Conservation (phyloP, 768 basidiomycete species). For the Suillus clintonianus region DNA sequence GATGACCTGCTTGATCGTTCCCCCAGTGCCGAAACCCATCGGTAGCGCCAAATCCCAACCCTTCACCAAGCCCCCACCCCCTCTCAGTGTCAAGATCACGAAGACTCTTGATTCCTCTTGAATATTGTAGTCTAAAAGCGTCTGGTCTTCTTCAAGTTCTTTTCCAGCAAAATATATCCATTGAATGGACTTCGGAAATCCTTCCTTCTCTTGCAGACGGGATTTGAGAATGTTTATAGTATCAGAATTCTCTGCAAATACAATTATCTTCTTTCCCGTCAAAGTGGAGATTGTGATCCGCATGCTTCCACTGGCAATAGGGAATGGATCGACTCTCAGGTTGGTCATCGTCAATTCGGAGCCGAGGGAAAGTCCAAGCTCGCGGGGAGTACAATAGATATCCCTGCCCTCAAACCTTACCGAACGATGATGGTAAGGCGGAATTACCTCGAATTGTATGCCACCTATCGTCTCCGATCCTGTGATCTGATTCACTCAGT, state of each 20-base stretch:
- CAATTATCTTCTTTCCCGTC: conserved; percentile 88
- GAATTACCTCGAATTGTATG: conserved; percentile 8
- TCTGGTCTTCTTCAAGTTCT: conserved; percentile 93
- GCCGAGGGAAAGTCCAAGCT: conserved; percentile 1
- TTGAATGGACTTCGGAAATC: conserved; percentile 91
- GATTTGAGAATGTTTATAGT: conserved; percentile 78
- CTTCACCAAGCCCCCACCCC: conserved; percentile 63
- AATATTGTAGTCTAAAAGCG: conserved; percentile 93
- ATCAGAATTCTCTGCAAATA: conserved; percentile 76
- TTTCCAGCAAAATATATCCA: conserved; percentile 96
- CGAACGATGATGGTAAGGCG: not conserved
- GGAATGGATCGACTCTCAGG: not conserved
- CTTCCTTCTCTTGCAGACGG: conserved; percentile 91
- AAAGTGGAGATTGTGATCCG: conserved; percentile 77
- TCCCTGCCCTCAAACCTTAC: not conserved
- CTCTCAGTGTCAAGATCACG: conserved; percentile 78
- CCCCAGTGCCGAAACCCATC: not conserved
- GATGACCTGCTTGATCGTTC: not conserved
- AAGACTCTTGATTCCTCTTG: conserved; percentile 93
- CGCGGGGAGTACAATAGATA: conserved; percentile 1
- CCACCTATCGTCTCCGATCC: conserved; percentile 10
- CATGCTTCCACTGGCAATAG: too few species aligned
- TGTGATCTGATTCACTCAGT: not conserved
- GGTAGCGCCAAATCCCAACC: too few species aligned
- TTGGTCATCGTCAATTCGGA: not conserved